A percentile compares a stretch with the other conserved stretches of the same genome.
Evolutionary conservation across 2,329 filamentous ascomycete genomes (phyloP).

Genomic region (Mycosphaerelloides madeirae): DNA sequence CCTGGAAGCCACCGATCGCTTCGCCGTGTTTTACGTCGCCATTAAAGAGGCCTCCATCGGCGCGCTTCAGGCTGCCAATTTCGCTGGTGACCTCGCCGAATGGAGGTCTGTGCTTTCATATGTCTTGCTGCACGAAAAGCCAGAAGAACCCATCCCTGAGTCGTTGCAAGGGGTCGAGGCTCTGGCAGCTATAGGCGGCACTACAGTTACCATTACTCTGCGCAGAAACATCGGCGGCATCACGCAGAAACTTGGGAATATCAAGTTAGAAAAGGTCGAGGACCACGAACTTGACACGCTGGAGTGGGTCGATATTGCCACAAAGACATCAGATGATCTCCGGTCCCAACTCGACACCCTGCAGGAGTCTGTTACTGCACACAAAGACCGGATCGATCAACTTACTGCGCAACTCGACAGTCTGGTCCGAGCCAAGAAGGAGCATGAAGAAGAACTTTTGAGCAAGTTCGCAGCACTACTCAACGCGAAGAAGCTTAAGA

Average conservation of each 20-base stretch:
- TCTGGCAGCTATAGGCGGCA: conserved; percentile 52
- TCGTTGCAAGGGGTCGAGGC: conserved; percentile 52
- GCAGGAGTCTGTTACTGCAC: conserved; percentile 33
- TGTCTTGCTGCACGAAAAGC: conserved; percentile 48
- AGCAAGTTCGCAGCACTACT: conserved; percentile 66
- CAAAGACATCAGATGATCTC: conserved; percentile 44
- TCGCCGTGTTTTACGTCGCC: conserved; percentile 55
- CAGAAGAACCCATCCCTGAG: conserved; percentile 41
- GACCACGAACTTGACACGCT: conserved; percentile 59
- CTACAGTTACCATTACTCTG: conserved; percentile 57
- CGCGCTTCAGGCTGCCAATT: conserved; percentile 51
- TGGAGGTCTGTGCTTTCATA: conserved; percentile 60
- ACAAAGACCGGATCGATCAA: conserved; percentile 54
- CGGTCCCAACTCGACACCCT: conserved; percentile 39
- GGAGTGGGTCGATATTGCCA: conserved; percentile 63
- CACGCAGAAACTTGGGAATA: conserved; percentile 65
- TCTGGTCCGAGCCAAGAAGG: conserved; percentile 60
- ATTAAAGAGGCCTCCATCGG: conserved; percentile 55
- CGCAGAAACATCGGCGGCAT: conserved; percentile 64
- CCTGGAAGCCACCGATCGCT: conserved; percentile 64
- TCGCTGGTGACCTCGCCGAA: conserved; percentile 56
- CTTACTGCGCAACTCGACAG: conserved; percentile 62
- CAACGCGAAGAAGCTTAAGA: conserved; percentile 77
- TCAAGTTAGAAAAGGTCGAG: conserved; percentile 54
- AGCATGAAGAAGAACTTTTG: conserved; percentile 62